These are phyloP conservation scores for Theobroma grandiflorum DNA, from an alignment of 441 rosid genomes.

Conservation along the genomic window DNA sequence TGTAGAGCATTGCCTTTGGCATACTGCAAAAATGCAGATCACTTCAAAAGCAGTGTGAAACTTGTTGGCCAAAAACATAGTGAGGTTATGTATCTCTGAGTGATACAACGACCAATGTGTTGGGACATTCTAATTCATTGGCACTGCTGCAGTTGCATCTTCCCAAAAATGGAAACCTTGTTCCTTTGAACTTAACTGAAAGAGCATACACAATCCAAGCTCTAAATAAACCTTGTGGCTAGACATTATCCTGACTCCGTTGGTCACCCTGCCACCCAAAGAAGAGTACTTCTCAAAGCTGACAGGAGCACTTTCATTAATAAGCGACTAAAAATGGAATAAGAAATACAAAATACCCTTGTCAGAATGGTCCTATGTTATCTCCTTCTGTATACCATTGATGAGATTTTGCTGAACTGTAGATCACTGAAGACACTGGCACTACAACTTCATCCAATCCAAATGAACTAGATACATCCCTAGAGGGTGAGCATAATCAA, in stretches of 20 bases:
- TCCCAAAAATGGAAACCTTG: neutral
- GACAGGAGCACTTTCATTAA: neutral
- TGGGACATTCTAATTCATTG: neutral
- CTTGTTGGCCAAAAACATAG: constrained; percentile 2
- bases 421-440: neutral
- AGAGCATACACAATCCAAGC: neutral
- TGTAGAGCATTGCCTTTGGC: neutral
- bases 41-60: neutral
- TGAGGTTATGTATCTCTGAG: neutral
- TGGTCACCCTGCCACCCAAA: neutral
- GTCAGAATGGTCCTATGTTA: neutral
- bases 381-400: neutral
- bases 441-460: constrained; percentile 7
- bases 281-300: neutral
- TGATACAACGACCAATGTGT: neutral
- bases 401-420: neutral
- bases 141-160: neutral
- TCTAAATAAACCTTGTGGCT: neutral
- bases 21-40: neutral
- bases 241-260: neutral
- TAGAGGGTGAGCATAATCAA: constrained; percentile 14
- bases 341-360: neutral
- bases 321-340: neutral
- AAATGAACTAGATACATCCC: neutral
- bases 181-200: neutral